Percentiles rank a stretch among this genome's conserved stretches.
These are phyloP conservation scores for Dothistroma pini DNA, from an alignment of 2,329 filamentous ascomycete genomes.

Conservation along the genomic window DNA sequence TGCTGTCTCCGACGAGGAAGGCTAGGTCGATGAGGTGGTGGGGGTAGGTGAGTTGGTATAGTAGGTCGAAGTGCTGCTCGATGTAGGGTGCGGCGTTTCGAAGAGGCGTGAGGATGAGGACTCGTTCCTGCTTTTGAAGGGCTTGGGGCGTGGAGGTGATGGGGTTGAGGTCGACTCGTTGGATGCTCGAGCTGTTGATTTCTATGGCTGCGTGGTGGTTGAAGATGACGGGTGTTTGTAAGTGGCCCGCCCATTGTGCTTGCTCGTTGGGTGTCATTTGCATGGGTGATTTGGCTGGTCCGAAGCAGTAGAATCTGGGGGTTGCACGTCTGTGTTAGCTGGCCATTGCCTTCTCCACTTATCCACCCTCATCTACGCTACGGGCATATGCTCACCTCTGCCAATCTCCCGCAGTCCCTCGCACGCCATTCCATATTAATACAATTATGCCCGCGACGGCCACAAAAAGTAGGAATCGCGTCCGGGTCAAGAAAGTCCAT, in stretches of 20 bases:
- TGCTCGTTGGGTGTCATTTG: constrained; percentile 91
- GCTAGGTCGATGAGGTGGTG: constrained; percentile 92
- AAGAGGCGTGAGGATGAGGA: constrained; percentile 88
- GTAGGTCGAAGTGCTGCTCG: constrained; percentile 86
- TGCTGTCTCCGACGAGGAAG: constrained; percentile 89
- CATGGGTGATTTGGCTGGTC: constrained; percentile 91
- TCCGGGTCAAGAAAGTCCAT: constrained; percentile 63
- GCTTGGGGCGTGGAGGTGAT: constrained; percentile 79
- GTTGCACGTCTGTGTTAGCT: constrained; percentile 26
- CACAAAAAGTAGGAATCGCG: constrained; percentile 72
- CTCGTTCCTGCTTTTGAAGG: constrained; percentile 72
- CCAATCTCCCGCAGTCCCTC: constrained; percentile 77
- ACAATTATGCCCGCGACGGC: constrained; percentile 67
- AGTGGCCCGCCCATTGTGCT: constrained; percentile 80
- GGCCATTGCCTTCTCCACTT: constrained; percentile 5
- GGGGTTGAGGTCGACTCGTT: constrained; percentile 77
- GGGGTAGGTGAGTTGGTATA: constrained; percentile 86
- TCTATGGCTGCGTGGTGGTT: constrained; percentile 89
- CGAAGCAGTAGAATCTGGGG: constrained; percentile 91
- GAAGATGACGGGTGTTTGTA: constrained; percentile 90
- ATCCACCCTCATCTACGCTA: background rate
- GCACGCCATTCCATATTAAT: constrained; percentile 84
- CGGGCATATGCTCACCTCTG: constrained; percentile 64
- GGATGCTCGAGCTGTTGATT: constrained; percentile 76
- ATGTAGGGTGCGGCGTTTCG: constrained; percentile 83